A percentile compares a stretch with the other conserved stretches of the same genome.
Conservation (phyloP, 2,329 filamentous ascomycete genomes). For the Talaromyces amestolkiae region DNA sequence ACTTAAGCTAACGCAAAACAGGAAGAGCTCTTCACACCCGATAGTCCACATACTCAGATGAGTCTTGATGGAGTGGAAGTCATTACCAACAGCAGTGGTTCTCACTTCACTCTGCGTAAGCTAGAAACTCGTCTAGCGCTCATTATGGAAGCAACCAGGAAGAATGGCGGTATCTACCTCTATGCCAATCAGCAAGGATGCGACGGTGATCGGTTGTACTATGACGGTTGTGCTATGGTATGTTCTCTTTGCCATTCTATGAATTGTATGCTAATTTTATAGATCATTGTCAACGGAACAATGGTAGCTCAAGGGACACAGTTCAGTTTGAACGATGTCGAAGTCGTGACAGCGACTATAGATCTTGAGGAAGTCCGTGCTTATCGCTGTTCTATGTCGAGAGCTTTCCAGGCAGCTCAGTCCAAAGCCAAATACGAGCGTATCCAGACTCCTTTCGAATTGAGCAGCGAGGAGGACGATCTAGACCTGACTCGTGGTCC, state of each 20-base stretch:
- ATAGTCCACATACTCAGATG: constrained; percentile 55
- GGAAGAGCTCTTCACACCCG: constrained; percentile 62
- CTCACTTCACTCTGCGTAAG: constrained; percentile 59
- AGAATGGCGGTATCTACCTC: constrained; percentile 46
- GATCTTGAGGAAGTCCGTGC: constrained; percentile 67
- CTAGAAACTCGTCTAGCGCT: constrained; percentile 61
- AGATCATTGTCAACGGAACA: constrained; percentile 57
- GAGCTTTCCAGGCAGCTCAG: constrained; percentile 30
- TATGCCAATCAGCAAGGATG: constrained; percentile 46
- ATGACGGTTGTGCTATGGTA: constrained; percentile 62
- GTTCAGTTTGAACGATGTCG: constrained; percentile 51
- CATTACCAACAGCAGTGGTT: constrained; percentile 60
- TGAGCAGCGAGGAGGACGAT: constrained; percentile 25
- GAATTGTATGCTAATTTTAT: constrained; percentile 35
- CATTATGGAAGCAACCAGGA: constrained; percentile 60
- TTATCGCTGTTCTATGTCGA: constrained; percentile 26
- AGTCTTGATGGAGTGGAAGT: constrained; percentile 68
- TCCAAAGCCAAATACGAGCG: constrained; percentile 27
- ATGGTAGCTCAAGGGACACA: constrained; percentile 30
- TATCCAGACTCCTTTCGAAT: constrained; percentile 30
- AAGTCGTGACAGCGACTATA: constrained; percentile 62
- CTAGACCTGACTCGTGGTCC: constrained; percentile 20
- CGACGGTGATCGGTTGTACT: constrained; percentile 58
- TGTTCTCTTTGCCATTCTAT: constrained; percentile 41
- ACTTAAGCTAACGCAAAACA: constrained; percentile 52